These are phyloP conservation scores for Tetrahymena malaccensis DNA, from an alignment of 73 alveolate genomes.

Conservation along the genomic window DNA sequence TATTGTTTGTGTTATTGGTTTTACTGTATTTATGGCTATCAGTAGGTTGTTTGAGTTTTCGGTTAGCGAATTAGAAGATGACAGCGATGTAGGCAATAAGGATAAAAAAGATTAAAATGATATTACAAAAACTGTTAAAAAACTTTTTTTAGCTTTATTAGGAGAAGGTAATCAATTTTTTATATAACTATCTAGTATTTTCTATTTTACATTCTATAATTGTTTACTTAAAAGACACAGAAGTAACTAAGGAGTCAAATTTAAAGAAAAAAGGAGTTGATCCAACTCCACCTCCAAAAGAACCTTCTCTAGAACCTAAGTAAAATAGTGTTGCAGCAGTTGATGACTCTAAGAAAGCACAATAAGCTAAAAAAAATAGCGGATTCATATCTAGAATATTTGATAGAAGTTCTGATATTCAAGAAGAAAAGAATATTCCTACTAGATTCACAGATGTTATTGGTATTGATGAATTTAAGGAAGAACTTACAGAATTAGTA, in stretches of 20 bases:
- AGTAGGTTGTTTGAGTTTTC: neutral
- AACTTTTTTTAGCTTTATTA: neutral
- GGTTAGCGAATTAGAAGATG: neutral
- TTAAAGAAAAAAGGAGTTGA: neutral
- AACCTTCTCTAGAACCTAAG: neutral
- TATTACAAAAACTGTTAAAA: neutral
- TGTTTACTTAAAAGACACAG: neutral
- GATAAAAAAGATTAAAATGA: neutral
- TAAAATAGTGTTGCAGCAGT: neutral
- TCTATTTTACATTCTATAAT: neutral
- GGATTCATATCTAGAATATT: neutral
- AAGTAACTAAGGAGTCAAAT: neutral
- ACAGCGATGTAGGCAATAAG: neutral
- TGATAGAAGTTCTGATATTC: neutral
- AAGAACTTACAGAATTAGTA: constrained; percentile 66
- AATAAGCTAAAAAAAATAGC: neutral
- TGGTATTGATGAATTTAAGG: constrained; percentile 82
- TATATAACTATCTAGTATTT: neutral
- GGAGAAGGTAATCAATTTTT: neutral
- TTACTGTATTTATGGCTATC: neutral
- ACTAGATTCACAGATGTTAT: constrained; percentile 54
- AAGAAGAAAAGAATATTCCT: neutral
- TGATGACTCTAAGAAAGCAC: neutral
- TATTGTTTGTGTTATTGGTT: neutral
- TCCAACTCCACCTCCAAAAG: neutral